These are phyloP conservation scores for Dictyostelium citrinum DNA, from an alignment of 78 protist genomes.

Conservation along the genomic window DNA sequence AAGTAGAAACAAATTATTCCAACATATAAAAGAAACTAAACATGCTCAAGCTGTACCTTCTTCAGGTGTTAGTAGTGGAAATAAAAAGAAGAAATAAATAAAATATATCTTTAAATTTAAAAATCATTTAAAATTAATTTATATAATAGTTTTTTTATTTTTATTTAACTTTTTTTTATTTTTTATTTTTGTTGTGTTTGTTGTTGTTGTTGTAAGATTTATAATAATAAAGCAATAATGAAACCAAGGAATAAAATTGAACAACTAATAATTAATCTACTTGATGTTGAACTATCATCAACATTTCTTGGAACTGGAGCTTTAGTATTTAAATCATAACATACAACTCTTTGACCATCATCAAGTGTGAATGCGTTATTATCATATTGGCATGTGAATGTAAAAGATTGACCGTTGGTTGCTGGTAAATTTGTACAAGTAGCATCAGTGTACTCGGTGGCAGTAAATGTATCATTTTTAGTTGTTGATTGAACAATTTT, in stretches of 20 bases:
- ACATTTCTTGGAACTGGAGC: not conserved
- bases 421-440: not conserved
- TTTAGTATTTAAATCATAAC: not conserved
- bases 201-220: too few species aligned
- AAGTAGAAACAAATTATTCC: conserved; percentile 59
- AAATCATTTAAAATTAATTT: not conserved
- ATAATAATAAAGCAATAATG: not conserved
- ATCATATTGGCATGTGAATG: not conserved
- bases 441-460: not conserved
- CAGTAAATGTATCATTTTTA: not conserved
- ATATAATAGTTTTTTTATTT: not conserved
- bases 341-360: not conserved
- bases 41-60: conserved; percentile 73
- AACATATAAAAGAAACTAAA: conserved; percentile 75
- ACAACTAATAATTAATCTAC: not conserved
- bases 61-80: not conserved
- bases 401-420: not conserved
- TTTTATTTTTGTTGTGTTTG: too few species aligned
- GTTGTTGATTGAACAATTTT: not conserved
- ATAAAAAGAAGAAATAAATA: conserved; percentile 3
- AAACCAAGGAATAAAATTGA: not conserved
- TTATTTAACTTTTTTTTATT: not conserved
- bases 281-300: not conserved
- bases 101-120: not conserved
- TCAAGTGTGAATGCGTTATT: not conserved